Base-by-base conservation (phyloP, 2,329 filamentous ascomycete genomes). In the Fusarium oxysporum region DNA sequence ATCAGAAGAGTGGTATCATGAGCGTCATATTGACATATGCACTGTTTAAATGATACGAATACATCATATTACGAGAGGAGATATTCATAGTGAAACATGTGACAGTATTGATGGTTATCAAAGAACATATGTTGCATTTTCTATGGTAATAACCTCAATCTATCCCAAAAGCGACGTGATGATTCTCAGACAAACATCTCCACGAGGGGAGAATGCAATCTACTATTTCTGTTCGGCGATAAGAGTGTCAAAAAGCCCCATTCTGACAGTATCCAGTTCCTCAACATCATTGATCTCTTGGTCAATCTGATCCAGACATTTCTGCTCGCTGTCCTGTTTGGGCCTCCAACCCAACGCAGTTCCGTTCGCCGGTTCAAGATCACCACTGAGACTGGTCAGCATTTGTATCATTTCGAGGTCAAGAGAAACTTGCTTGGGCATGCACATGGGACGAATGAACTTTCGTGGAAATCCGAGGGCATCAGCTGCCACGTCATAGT, bases 401-500 rank as follows among this genome's bases (percentile, higher is more conserved):
- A 17, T 19, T 8, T 32, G 2, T 1, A n/a, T 14, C 14, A 14
- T 13, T 7, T 7, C 3, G 4, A 11, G 6, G n/a, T 17, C 1
- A 17, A 4, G 30, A 13, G 2, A 11, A 16, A 62, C 65, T 37
- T 25, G 70, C 70, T 45, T 70, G 5, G 71, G 59, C 50, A 53
- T 66, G 17, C 50, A 54, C 41, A 76, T 73, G 19, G 62, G 55
- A 14, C 60, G 40, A 40, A 73, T 48, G 32, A 45, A 73, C 12
- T 28, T 45, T 28, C 66, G 57, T 37, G 81, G 81, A n/a, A 82
- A 77, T 0, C 76, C 78, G 6, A 82, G 67, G 5, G 47, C 40
- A 21, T 82, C 76, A 4, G 80, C 79, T 9, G 79, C 81, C 53
- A 76, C 57, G 1, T 82, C 77, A 13, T 80, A 74, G 43, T 73